Conservation (phyloP, 371 early-diverging fungal species). For the Apophysomyces sp. region DNA sequence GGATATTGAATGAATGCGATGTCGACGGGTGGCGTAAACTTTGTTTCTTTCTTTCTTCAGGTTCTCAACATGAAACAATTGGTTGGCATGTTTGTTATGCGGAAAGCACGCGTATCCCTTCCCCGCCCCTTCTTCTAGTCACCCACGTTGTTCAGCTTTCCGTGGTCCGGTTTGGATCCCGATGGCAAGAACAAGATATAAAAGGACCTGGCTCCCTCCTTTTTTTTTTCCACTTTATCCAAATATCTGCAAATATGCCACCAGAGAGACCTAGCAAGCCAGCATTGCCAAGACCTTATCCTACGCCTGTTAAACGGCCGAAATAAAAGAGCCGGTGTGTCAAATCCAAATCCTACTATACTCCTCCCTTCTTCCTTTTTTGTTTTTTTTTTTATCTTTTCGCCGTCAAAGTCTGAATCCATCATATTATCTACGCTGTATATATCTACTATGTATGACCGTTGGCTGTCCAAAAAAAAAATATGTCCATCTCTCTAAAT, state of each 20-base stretch:
- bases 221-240: neutral
- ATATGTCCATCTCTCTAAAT: neutral
- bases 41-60: neutral
- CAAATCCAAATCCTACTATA: neutral
- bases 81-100: constrained; percentile 2
- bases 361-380: neutral
- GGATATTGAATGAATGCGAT: neutral
- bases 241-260: constrained; percentile 14
- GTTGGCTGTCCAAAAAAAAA: constrained; percentile 2
- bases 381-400: neutral
- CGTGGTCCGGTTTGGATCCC: neutral
- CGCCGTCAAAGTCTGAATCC: neutral
- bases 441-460: neutral
- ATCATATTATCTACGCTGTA: neutral
- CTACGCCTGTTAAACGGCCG: constrained; percentile 25
- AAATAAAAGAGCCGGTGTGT: constrained; percentile 6
- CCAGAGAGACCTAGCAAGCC: constrained; percentile 34
- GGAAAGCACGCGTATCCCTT: neutral
- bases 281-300: constrained; percentile 26
- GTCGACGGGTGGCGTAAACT: constrained; percentile 4
- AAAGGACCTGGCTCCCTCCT: neutral
- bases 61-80: neutral
- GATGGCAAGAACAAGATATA: neutral
- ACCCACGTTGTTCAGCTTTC: neutral
- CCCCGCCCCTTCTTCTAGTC: neutral